These are phyloP conservation scores for Dittrichia graveolens DNA, from an alignment of 129 eudicot genomes.

Conservation along the genomic window DNA sequence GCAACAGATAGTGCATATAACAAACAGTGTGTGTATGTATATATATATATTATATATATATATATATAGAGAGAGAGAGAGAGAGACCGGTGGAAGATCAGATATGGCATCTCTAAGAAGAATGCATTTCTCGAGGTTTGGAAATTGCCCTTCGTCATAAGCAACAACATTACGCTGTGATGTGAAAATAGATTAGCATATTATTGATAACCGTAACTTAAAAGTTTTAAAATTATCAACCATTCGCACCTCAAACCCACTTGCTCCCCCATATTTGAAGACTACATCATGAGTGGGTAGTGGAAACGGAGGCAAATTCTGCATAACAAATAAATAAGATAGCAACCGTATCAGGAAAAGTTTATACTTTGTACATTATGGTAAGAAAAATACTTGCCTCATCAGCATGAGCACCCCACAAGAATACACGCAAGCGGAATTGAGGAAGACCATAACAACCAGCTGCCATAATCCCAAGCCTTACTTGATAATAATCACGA, in stretches of 20 bases:
- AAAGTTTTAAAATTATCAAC: conserved; percentile 11
- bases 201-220: conserved; percentile 15
- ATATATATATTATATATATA: too few relatives aligned
- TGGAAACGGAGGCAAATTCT: conserved; percentile 68
- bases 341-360: background rate
- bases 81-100: conserved; percentile 66
- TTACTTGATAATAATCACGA: conserved; percentile 47
- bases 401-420: conserved; percentile 60
- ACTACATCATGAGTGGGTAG: conserved; percentile 73
- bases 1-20: conserved; percentile 22
- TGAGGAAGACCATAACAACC: conserved; percentile 65
- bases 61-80: conserved; percentile 19
- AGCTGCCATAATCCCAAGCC: conserved; percentile 62
- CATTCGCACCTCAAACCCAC: conserved; percentile 56
- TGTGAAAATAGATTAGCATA: conserved; percentile 36
- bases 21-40: background rate
- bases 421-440: conserved; percentile 56
- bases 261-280: conserved; percentile 52
- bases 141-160: conserved; percentile 59
- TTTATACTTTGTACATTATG: conserved; percentile 8
- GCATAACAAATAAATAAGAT: conserved; percentile 24
- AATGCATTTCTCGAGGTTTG: conserved; percentile 53
- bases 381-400: conserved; percentile 44
- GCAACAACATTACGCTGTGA: conserved; percentile 68
- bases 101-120: conserved; percentile 62